A percentile compares a stretch with the other conserved stretches of the same genome.
Conservation (phyloP, 2,329 filamentous ascomycete species). For the Exophiala spinifera region DNA sequence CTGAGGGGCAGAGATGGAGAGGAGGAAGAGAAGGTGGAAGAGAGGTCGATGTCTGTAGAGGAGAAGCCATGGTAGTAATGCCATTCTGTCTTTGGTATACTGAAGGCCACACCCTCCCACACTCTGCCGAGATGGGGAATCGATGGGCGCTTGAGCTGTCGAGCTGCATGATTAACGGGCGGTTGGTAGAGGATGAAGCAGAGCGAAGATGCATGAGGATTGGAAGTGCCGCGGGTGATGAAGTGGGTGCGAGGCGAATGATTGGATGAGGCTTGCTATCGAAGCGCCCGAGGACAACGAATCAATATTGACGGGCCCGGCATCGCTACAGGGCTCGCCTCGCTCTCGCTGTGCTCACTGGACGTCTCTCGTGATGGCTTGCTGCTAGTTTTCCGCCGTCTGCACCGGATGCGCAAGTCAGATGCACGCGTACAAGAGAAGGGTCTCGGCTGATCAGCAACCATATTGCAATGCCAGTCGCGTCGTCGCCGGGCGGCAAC, state of each 20-base stretch:
- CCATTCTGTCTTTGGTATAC: slow-evolving; percentile 4
- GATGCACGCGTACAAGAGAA: neutral
- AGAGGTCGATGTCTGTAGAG: slow-evolving; percentile 6
- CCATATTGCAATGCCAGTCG: neutral
- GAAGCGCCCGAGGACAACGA: slow-evolving; percentile 19
- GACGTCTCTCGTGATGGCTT: neutral
- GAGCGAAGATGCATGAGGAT: slow-evolving; percentile 3
- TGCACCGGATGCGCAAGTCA: neutral
- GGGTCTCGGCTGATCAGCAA: slow-evolving; percentile 1
- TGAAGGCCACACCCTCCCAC: slow-evolving; percentile 6
- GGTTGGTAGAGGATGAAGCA: slow-evolving; percentile 16
- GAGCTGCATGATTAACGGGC: slow-evolving; percentile 3
- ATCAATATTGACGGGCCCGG: slow-evolving; percentile 1
- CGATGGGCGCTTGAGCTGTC: slow-evolving; percentile 21
- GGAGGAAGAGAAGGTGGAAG: slow-evolving; percentile 9
- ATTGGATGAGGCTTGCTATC: slow-evolving; percentile 10
- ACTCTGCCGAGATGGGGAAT: slow-evolving; percentile 9
- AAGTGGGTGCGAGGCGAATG: slow-evolving; percentile 7
- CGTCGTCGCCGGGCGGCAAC: too few relatives aligned
- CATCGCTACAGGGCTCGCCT: slow-evolving; percentile 2
- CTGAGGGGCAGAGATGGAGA: neutral
- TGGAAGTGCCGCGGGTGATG: slow-evolving; percentile 11
- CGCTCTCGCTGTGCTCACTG: neutral
- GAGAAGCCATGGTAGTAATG: slow-evolving; percentile 9
- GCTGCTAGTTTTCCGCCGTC: slow-evolving; percentile 1